phyloP scores from a whole-genome alignment of 1,284 basidiomycete genomes.

The Tylopilus orsonianus region DNA sequence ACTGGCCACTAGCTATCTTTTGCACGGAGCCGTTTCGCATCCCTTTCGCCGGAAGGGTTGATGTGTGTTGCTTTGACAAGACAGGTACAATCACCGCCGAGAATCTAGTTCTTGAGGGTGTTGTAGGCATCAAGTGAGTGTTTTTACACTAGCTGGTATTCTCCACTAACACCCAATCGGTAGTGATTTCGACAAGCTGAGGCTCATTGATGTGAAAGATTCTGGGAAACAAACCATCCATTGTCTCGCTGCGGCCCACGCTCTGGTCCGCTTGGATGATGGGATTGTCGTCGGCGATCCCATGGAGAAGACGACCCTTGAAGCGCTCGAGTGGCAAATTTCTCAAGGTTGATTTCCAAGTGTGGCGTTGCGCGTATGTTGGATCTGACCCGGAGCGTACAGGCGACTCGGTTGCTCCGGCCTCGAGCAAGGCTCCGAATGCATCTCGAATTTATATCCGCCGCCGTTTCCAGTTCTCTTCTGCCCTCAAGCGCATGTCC shows the following conservation, averaged over 20 bases:
- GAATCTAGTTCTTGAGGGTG: conserved; percentile 90
- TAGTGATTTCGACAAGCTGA: conserved; percentile 58
- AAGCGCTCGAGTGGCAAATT: conserved; percentile 89
- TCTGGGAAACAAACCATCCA: conserved; percentile 78
- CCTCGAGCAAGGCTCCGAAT: conserved; percentile 52
- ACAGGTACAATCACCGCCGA: conserved; percentile 96
- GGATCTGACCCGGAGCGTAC: conserved; percentile 1
- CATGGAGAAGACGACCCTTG: conserved; percentile 97
- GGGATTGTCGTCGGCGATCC: conserved; percentile 95
- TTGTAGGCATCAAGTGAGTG: conserved; percentile 82
- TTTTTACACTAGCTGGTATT: not conserved
- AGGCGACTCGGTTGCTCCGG: conserved; percentile 71
- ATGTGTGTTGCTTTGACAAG: conserved; percentile 98
- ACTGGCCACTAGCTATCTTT: conserved; percentile 73
- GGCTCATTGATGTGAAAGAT: conserved; percentile 78
- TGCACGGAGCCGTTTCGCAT: conserved; percentile 98
- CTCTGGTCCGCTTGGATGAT: conserved; percentile 90
- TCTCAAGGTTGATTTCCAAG: conserved; percentile 55
- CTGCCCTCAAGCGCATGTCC: conserved; percentile 93
- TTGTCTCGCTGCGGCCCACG: conserved; percentile 93
- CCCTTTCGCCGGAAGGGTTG: conserved; percentile 88
- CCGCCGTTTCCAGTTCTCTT: conserved; percentile 94
- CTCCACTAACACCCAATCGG: conserved; percentile 9
- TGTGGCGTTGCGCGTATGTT: not conserved
- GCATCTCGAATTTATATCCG: conserved; percentile 67